Evolutionary conservation across 1,284 basidiomycete species (phyloP), one percentile per base, ranked within the genome.

Genomic region (Hypsizygus ulmarius): DNA sequence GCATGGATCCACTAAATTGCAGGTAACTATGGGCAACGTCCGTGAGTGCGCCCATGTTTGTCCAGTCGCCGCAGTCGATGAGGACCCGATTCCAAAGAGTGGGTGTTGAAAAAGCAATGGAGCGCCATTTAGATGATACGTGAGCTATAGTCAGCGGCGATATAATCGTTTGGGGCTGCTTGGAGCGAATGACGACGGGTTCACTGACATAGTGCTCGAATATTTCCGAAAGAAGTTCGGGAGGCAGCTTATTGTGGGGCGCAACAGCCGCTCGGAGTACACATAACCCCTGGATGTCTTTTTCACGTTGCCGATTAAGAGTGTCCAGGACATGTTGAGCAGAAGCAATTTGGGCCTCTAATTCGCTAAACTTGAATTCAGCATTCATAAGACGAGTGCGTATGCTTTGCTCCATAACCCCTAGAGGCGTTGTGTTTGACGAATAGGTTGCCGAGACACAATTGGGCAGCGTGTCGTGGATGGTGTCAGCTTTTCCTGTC

Each of bases 81-180:
- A 39, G 10, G 8, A 54, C 39, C n/a, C 46, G 21, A 25, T 52
- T 52, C 53, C 53, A 54, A 1, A 54, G 39, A 32, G 39, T 46
- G 1, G 43, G 43, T 5, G 30, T 41, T 3, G 28, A 8, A 11
- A 45, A 32, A 3, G 43, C 44, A 5, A 54, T 32, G 5, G 21
- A 11, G 30, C 50, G 50, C 53, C 53, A 54, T 35, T 19, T 38
- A 6, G 29, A 35, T 2, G 21, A 54, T 11, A 54, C 53, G 11
- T 49, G 47, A 16, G 47, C 33, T 16, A 54, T 5, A 3, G 19
- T 25, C 3, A 34, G 10, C 32, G 32, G 32, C 5, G 32, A 34
- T n/a, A 45, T 12, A 8, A 44, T 43, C 1, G 33, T 49, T 11
- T 50, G 49, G 11, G 16, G 15, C 9, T 28, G 15, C 21, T 25